Conservation (phyloP, 116 monocot genomes). For the Iris pallida region DNA sequence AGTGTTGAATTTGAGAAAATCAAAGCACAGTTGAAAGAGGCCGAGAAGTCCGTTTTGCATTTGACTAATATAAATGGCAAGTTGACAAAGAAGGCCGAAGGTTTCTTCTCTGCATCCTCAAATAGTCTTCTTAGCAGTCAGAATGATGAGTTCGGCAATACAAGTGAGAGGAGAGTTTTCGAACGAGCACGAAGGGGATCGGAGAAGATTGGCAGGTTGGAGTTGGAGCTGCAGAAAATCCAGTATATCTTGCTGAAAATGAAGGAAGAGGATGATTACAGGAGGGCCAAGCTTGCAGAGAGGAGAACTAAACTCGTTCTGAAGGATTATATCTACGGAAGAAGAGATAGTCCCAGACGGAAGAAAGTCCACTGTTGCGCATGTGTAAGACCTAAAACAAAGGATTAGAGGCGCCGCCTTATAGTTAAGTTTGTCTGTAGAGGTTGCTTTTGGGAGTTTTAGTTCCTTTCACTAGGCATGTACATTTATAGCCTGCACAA, state of each 20-base stretch:
- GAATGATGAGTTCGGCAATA: conserved; percentile 1
- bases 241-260: conserved; percentile 31
- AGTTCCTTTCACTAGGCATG: no score
- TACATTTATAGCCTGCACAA: no score
- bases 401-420: no score
- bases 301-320: conserved; percentile 26
- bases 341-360: conserved; percentile 11
- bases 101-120: conserved; percentile 10
- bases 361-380: conserved; percentile 27
- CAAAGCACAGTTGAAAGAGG: conserved; percentile 30
- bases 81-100: conserved; percentile 29
- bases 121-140: not conserved
- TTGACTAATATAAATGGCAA: conserved; percentile 39
- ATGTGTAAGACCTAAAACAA: conserved; percentile 32
- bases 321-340: conserved; percentile 42
- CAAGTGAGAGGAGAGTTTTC: conserved; percentile 20
- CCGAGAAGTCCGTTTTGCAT: conserved; percentile 25
- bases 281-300: conserved; percentile 8
- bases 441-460: not conserved
- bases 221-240: conserved; percentile 36
- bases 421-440: not conserved
- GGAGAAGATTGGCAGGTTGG: conserved; percentile 40
- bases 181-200: conserved; percentile 27
- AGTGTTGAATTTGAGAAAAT: conserved; percentile 17
- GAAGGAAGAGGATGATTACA: conserved; percentile 27